A percentile compares a stretch with the other conserved stretches of the same genome.
Evolutionary conservation across 169 alveolate genomes (phyloP).

Genomic region (Theileria equi): DNA sequence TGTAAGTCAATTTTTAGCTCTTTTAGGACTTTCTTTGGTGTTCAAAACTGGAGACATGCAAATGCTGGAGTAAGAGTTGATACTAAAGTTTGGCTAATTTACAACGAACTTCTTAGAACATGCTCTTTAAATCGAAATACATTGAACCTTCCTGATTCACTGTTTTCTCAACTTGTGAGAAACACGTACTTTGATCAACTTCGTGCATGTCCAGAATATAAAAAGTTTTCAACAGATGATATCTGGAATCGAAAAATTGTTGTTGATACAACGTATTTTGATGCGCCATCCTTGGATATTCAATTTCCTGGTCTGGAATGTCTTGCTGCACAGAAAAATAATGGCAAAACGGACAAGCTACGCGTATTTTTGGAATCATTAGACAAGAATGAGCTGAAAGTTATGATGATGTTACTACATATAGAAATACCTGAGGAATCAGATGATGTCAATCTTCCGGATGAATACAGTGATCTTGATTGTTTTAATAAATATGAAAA

Average conservation of each 20-base stretch:
- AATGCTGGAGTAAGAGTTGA: constrained; percentile 23
- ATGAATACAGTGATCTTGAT: neutral
- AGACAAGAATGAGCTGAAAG: too few species aligned
- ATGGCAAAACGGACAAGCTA: too few species aligned
- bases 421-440: too few species aligned
- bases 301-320: neutral
- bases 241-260: neutral
- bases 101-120: constrained; percentile 36
- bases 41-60: constrained; percentile 59
- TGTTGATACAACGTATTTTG: constrained; percentile 10
- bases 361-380: too few species aligned
- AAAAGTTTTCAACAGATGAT: neutral
- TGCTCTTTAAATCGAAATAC: constrained; percentile 29
- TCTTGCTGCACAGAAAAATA: too few species aligned
- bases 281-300: neutral
- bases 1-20: constrained; percentile 17
- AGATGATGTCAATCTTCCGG: too few species aligned
- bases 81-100: constrained; percentile 42
- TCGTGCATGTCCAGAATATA: too few species aligned
- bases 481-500: too few species aligned
- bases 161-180: constrained; percentile 46
- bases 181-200: constrained; percentile 20
- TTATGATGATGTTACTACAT: too few species aligned
- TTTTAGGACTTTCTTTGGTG: constrained; percentile 33
- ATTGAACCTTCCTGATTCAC: constrained; percentile 26